Base-by-base conservation (phyloP, 148 eudicot genomes). In the Simmondsia chinensis region DNA sequence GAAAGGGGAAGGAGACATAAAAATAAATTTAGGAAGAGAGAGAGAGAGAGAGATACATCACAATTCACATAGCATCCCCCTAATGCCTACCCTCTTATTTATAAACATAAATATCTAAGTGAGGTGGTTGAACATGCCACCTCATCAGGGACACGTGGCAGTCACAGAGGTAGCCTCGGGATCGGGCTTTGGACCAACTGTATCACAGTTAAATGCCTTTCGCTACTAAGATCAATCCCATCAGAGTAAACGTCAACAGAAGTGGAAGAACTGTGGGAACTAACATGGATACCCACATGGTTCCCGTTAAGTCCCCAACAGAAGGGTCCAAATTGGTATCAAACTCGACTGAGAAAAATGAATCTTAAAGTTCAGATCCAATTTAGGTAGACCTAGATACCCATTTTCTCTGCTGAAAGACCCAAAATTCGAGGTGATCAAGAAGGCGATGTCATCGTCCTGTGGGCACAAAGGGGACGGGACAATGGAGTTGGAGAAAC, bases 391-490 rank as follows among this genome's bases (percentile, higher is more conserved):
- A 32, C 87, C 82, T 68, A 80, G 42, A 36, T 45, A 59, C 3
- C 81, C 78, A 19, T 49, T 54, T 9, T 28, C 31, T 5, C 29
- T 41, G 15, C 31, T 47, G 12, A 47, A 49, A 5, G 59, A 57
- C 1, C 41, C 60, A 0, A 46, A 16, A 33, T 64, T 53, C 0
- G 79, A 73, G 6, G 78, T 42, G 43, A 83, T 71, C 13, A 83
- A 22, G 44, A 83, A 83, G 3, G 84, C 72, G 7, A 83, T 8
- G 0, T 87, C 87, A 32, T 83, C 94, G 4, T 83, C 87, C 2
- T 40, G 62, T 10, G 77, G 60, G 18, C 78, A 83, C 18, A 54
- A 19, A 35, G 61, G 30, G 13, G 61, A 24, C 23, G 71, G 52
- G 35, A 50, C 48, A 55, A 79, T 70, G 4, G 55, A 41, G 73